A percentile compares a stretch with the other conserved stretches of the same genome.
Evolutionary conservation across 441 rosid genomes (phyloP).

Genomic region (Rhodomyrtus psidioides): DNA sequence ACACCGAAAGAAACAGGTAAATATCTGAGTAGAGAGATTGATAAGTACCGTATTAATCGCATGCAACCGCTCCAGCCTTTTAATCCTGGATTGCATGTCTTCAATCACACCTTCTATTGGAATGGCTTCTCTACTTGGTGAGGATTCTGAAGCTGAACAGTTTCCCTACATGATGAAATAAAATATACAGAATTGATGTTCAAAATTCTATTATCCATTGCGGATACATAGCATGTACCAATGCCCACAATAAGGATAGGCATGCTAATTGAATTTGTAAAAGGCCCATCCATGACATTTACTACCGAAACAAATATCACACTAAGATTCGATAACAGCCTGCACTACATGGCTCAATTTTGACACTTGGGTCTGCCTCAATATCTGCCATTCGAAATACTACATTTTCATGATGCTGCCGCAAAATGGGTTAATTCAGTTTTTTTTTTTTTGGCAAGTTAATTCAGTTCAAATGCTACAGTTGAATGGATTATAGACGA

Average conservation of each 20-base stretch:
- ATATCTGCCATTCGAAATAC: neutral
- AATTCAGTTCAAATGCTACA: neutral
- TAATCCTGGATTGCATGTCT: constrained; percentile 84
- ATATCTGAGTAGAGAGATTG: neutral
- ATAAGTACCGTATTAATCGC: constrained; percentile 76
- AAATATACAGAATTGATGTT: neutral
- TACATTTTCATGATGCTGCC: neutral
- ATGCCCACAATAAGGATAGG: neutral
- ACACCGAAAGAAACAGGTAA: neutral
- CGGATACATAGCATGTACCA: neutral
- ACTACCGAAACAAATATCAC: neutral
- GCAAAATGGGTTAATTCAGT: neutral
- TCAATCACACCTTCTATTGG: constrained; percentile 69
- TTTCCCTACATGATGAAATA: constrained; percentile 37
- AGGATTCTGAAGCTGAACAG: constrained; percentile 70
- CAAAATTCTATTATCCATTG: neutral
- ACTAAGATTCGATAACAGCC: neutral
- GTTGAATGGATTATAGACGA: neutral
- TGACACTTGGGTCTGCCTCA: neutral
- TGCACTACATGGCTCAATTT: neutral
- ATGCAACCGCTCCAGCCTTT: constrained; percentile 92
- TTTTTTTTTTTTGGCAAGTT: no score
- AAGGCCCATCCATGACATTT: neutral
- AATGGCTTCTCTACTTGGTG: constrained; percentile 62
- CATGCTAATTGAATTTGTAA: neutral